Evolutionary conservation across 495 filamentous ascomycete genomes (phyloP).

Genomic region (Xylaria grammica): DNA sequence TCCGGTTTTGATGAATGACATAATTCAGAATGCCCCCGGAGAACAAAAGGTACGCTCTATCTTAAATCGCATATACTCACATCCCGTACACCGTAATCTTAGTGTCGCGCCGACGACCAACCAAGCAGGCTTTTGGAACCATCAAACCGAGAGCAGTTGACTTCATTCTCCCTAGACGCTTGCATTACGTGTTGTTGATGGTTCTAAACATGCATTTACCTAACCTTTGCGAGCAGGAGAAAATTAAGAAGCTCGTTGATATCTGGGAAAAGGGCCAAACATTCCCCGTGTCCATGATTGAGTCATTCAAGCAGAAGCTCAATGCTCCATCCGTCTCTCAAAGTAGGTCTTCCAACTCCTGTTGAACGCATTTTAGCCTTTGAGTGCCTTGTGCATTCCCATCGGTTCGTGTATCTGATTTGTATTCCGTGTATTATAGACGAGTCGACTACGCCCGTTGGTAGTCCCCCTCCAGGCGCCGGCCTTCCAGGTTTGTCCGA

Average conservation of each 20-base stretch:
- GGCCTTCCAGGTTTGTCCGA: constrained; percentile 37
- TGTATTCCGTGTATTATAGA: constrained; percentile 39
- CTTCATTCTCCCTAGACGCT: neutral
- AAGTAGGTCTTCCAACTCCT: constrained; percentile 63
- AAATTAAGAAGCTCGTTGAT: constrained; percentile 93
- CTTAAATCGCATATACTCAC: constrained; percentile 32
- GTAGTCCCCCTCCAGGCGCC: constrained; percentile 71
- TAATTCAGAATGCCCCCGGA: constrained; percentile 83
- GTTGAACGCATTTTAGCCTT: constrained; percentile 13
- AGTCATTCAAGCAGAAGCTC: constrained; percentile 84
- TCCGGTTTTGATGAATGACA: constrained; percentile 93
- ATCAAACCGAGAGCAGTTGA: neutral
- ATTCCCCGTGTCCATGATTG: constrained; percentile 82
- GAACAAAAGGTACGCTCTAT: constrained; percentile 95
- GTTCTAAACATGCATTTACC: constrained; percentile 45
- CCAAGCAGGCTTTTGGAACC: constrained; percentile 16
- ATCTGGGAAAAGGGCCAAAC: constrained; percentile 97
- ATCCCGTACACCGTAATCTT: constrained; percentile 39
- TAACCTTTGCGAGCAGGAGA: constrained; percentile 71
- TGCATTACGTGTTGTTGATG: constrained; percentile 4
- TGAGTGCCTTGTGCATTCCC: constrained; percentile 2
- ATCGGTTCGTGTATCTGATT: constrained; percentile 17
- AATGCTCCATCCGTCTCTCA: constrained; percentile 57
- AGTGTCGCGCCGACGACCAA: constrained; percentile 16
- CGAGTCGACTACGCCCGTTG: constrained; percentile 79